A percentile compares a stretch with the other conserved stretches of the same genome.
Evolutionary conservation across 441 rosid species (phyloP).

Genomic region (Flueggea neowawraea): DNA sequence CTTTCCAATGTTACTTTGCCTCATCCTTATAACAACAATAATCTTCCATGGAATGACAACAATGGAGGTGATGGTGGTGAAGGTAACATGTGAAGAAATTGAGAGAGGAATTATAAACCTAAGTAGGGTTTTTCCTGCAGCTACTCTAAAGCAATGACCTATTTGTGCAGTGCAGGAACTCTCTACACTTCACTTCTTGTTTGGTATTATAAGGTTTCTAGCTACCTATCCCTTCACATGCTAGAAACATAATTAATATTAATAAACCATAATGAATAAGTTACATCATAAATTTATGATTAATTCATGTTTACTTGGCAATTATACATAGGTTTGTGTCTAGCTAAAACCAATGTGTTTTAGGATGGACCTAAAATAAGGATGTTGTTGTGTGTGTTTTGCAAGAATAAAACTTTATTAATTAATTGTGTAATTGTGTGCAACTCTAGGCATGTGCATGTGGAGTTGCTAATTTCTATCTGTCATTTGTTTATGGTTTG

Average conservation of each 20-base stretch:
- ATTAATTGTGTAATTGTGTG: constrained; percentile 5
- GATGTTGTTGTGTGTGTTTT: constrained; percentile 4
- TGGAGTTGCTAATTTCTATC: constrained; percentile 31
- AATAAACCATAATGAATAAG: not conserved
- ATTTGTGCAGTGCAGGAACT: constrained; percentile 5
- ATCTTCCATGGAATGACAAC: constrained; percentile 64
- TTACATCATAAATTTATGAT: too few relatives aligned
- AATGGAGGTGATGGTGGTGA: constrained; percentile 38
- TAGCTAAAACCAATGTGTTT: constrained; percentile 13
- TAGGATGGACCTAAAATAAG: constrained; percentile 19
- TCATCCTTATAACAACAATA: constrained; percentile 29
- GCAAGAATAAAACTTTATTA: constrained; percentile 15
- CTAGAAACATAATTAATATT: not conserved
- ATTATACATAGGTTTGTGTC: constrained; percentile 1
- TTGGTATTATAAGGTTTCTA: constrained; percentile 31
- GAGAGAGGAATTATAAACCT: constrained; percentile 5
- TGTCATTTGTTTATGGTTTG: constrained; percentile 30
- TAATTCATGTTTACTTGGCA: constrained; percentile 2
- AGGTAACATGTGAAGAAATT: constrained; percentile 37
- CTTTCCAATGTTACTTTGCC: constrained; percentile 1
- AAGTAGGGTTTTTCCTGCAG: constrained; percentile 36
- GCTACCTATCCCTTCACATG: constrained; percentile 25
- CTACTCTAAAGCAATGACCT: constrained; percentile 10
- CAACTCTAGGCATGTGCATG: constrained; percentile 45
- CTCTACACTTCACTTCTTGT: constrained; percentile 7